Base-by-base conservation (phyloP, 2,329 filamentous ascomycete species). In the Westerdykella aurantiaca region DNA sequence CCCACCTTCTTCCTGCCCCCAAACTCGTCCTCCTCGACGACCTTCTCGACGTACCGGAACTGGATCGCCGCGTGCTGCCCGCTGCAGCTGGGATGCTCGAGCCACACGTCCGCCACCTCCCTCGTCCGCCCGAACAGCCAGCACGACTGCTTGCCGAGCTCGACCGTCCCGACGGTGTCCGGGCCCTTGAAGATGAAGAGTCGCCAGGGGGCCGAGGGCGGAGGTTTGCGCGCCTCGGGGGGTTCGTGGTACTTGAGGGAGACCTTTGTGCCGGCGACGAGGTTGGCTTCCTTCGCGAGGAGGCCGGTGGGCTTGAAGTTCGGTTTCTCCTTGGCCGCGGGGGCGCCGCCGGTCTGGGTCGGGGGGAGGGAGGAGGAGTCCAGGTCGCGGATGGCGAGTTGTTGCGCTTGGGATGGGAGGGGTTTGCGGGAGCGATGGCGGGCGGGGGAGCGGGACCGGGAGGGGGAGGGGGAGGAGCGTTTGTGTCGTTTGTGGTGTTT, bases 171-270 rank as follows among this genome's bases (percentile, higher is more conserved):
- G 29, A 95, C 67, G 3, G 94, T 76, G 44, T 89, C 86, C 22
- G 77, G 68, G 10, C 82, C 86, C 62, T 95, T 95, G 78, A 98
- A 98, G 17, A 96, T 79, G 64, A 94, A 97, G 38, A 98, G 73
- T 47, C 87, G 86, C 91, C 91, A 98, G 45, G 80, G 72, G 54
- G 93, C 82, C 43, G 81, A 83, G 1, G 84, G 62, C 0, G 90
- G 77, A 0, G 93, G 88, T 56, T 95, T 95, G 46, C 93, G 85
- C 39, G 91, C 88, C 72, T 98, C 93, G 10, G 88, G 73, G 1
- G 93, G 93, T 69, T 98, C 93, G 70, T 96, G 87, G 68, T 98
- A 98, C 72, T 97, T 97, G 38, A 98, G 79, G 3, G 88, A 81
- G 43, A 95, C 82, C 17, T 78, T 78, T 3, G 82, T 85, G 45